Evolutionary conservation across 2,329 filamentous ascomycete genomes (phyloP).

Genomic region (Alternaria consortialis): DNA sequence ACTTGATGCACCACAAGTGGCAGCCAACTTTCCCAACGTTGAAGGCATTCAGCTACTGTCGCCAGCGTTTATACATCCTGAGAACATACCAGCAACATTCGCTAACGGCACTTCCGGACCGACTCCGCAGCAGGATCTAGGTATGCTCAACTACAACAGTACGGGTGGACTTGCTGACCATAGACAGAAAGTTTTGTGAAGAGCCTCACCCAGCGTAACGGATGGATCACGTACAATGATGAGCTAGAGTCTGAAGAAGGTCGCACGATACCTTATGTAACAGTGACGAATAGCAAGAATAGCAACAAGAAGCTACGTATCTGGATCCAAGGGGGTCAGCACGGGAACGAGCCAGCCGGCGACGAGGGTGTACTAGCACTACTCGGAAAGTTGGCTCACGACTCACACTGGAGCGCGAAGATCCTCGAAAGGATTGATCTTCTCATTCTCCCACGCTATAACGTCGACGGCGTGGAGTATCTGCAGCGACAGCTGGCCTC

Average conservation of each 20-base stretch:
- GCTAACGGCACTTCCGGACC: not conserved
- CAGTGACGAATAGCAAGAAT: constrained; percentile 13
- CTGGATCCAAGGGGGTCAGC: constrained; percentile 41
- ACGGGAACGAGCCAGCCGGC: constrained; percentile 44
- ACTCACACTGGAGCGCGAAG: constrained; percentile 30
- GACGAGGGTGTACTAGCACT: constrained; percentile 40
- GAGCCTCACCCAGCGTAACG: not conserved
- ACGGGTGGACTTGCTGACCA: not conserved
- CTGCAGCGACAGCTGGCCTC: constrained; percentile 31
- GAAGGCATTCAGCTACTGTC: not conserved
- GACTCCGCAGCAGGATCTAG: not conserved
- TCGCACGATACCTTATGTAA: not conserved
- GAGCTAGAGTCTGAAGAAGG: not conserved
- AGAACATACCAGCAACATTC: not conserved
- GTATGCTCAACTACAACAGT: not conserved
- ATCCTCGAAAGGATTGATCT: constrained; percentile 38
- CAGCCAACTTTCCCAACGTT: not conserved
- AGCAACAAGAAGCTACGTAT: constrained; percentile 28
- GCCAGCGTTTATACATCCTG: not conserved
- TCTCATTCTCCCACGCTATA: constrained; percentile 37
- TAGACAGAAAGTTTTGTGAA: not conserved
- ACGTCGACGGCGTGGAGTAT: constrained; percentile 40
- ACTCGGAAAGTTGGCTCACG: constrained; percentile 38
- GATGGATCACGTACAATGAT: not conserved
- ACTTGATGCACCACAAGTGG: not conserved